Evolutionary conservation across 805 yeast genomes (phyloP), one percentile per base, ranked within the genome.

Genomic region (Yamadazyma nakazawae): DNA sequence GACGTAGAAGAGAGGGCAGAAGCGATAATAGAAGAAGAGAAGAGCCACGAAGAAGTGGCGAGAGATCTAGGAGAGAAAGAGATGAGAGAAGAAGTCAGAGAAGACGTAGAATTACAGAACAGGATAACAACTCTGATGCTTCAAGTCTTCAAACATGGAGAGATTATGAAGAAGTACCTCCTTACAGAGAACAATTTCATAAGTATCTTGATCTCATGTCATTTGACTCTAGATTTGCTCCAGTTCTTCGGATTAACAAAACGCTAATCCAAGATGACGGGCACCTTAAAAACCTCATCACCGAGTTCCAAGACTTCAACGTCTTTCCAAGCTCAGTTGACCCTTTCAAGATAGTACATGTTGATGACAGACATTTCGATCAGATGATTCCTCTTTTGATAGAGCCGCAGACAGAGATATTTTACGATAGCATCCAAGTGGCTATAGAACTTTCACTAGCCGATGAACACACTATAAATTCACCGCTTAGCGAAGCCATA

Each of bases 331-430:
- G 47, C 13, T 39, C 49, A 25, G 48, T 61, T 8, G 49, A 63
- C 37, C 55, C 61, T 11, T 61, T 62, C 58, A 39, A 51, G 16
- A 50, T 63, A 6, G 52, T 53, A 28, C 59, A 54, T 37, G 53
- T 63, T 12, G 67, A 63, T 36, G 67, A 63, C 34, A 26, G 46
- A 13, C 56, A 59, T 21, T 61, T 51, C 42, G 67, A 63, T 38
- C 48, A 46, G 21, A 43, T 60, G 47, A 59, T 61, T 16, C 66
- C 66, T 3, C 47, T 41, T 16, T 49, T 46, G 37, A 42, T 45
- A 18, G 36, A 18, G 10, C 42, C 32, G 12, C 10, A 28, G n/a
- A 13, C n/a, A 5, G 32, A 28, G 5, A 3, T 5, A 4, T 28
- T 28, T 13, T 3, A 5, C 9, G 34, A 34, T 8, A 34, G 31